Base-by-base conservation (phyloP, 257 asterid species). In the Cynanchum wilfordii region DNA sequence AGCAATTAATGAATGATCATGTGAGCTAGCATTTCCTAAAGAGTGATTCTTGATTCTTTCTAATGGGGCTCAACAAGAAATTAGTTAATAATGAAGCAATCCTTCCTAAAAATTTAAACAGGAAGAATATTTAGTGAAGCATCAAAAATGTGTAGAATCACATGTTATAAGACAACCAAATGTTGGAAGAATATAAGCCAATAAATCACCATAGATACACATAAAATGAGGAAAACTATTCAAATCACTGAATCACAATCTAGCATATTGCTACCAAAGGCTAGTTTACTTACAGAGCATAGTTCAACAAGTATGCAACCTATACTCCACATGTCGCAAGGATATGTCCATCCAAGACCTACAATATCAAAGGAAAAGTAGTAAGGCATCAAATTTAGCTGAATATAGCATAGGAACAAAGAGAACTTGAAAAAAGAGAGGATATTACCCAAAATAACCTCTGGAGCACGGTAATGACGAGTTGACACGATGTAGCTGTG, bases 381-480 rank as follows among this genome's bases (percentile, higher is more conserved):
- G n/a, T 44, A 36, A 74, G 75, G 51, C 47, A 63, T 24, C 70
- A 66, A 82, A 81, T 55, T 75, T 71, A 66, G 68, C 73, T 65
- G 64, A 68, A 51, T 56, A 29, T 62, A 64, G 33, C 54, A n/a
- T 20, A 40, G 36, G 33, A 63, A 56, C 57, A 69, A 22, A 42
- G 30, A 44, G 58, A 72, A 36, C 8, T 16, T 73, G 59, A 19
- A 62, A 51, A 19, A 54, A 59, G 10, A 42, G 8, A 1, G 51
- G 57, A 7, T 73, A 60, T 75, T 89, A 91, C 97, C 97, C 73
- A 91, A 78, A 78, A 91, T 91, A 82, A 91, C 96, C 82, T 91
- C 96, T 19, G 97, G 97, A 45, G 97, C 97, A 74, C 96, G 96
- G 80, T 91, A 91, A 79, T 91, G 97, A 57, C 97, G 92, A 8